Percentiles rank a stretch among this genome's conserved stretches.
Evolutionary conservation across 768 basidiomycete species (phyloP).

Genomic region (Psilocybe cyanescens): DNA sequence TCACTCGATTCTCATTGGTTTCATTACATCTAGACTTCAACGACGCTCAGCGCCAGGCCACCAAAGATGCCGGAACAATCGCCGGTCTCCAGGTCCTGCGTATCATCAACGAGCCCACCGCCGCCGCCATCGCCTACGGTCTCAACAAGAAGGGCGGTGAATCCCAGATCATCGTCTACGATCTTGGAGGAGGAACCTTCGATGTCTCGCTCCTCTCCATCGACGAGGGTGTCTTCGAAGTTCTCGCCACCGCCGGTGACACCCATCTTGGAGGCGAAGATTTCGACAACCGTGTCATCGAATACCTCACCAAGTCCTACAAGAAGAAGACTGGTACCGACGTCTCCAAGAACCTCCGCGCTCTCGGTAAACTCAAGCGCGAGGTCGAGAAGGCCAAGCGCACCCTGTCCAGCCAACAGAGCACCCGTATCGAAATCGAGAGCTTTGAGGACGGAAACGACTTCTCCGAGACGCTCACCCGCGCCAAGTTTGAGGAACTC

Average conservation of each 20-base stretch:
- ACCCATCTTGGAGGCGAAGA: conserved; percentile 96
- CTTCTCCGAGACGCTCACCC: conserved; percentile 95
- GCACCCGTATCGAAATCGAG: conserved; percentile 93
- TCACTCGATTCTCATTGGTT: background rate
- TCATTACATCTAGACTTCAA: conserved; percentile 78
- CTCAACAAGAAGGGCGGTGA: conserved; percentile 96
- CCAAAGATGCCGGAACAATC: conserved; percentile 96
- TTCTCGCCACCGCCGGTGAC: conserved; percentile 90
- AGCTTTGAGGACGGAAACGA: conserved; percentile 96
- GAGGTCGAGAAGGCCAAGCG: conserved; percentile 95
- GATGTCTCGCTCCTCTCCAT: conserved; percentile 97
- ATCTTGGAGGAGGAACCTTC: conserved; percentile 98
- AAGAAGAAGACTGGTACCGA: conserved; percentile 93
- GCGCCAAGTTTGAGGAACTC: conserved; percentile 98
- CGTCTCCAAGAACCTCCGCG: conserved; percentile 76
- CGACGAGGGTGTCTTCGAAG: conserved; percentile 92
- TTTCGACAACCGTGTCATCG: conserved; percentile 93
- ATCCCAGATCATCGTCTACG: conserved; percentile 96
- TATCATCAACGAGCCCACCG: conserved; percentile 98
- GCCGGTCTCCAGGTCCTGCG: conserved; percentile 94
- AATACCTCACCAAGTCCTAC: conserved; percentile 87
- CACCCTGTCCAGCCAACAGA: conserved; percentile 90
- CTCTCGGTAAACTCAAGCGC: conserved; percentile 90
- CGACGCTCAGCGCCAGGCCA: conserved; percentile 98
- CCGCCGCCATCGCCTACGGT: conserved; percentile 97